Percentiles rank a stretch among this genome's conserved stretches.
Evolutionary conservation across 73 alveolate genomes (phyloP).

Genomic region (Stentor roeselii): DNA sequence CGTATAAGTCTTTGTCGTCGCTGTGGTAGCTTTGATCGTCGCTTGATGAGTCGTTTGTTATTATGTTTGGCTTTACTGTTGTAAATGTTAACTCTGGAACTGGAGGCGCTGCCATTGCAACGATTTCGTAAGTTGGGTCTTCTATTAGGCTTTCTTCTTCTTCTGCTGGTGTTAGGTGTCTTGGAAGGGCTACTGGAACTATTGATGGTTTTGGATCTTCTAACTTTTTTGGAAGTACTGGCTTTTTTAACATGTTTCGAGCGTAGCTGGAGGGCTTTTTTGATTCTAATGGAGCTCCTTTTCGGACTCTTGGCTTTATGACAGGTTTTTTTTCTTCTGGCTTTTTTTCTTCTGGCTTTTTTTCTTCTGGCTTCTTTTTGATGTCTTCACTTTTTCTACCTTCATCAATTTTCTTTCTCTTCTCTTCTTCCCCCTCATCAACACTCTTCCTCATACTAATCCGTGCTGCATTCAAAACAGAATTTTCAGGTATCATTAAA

Average conservation of each 20-base stretch:
- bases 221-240: neutral
- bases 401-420: neutral
- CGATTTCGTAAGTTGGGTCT: constrained; percentile 20
- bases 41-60: neutral
- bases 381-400: neutral
- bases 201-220: neutral
- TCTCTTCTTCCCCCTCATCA: constrained; percentile 20
- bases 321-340: neutral
- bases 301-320: constrained; percentile 12
- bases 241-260: neutral
- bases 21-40: constrained; percentile 6
- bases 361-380: neutral
- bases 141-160: neutral
- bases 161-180: neutral
- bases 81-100: neutral
- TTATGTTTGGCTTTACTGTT: neutral
- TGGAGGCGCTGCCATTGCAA: neutral
- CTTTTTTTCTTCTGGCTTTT: neutral
- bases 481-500: constrained; percentile 30
- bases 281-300: neutral
- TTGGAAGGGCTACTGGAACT: neutral
- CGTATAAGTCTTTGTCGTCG: constrained; percentile 13
- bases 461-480: constrained; percentile 24
- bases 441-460: neutral
- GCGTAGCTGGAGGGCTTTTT: constrained; percentile 18